Conservation (phyloP, 2,329 filamentous ascomycete genomes). For the Emmonsia crescens region DNA sequence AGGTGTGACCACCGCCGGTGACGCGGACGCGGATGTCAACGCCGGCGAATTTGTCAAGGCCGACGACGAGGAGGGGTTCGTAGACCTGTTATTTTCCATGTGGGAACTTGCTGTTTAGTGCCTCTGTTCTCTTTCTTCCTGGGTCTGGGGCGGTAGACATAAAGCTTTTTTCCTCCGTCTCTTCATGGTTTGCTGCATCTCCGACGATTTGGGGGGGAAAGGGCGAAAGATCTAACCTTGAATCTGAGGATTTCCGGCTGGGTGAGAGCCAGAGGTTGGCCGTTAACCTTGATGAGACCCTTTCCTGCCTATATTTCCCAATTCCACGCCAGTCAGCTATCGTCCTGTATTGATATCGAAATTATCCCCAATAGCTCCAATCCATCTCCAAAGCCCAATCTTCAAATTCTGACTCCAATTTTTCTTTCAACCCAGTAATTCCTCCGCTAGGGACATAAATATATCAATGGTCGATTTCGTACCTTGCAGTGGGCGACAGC, state of each 20-base stretch:
- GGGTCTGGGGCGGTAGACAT: background rate
- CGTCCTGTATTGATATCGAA: slow-evolving; percentile 1
- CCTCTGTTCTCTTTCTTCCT: slow-evolving; percentile 1
- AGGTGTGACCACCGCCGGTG: slow-evolving; percentile 92
- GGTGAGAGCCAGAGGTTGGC: slow-evolving; percentile 84
- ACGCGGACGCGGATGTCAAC: slow-evolving; percentile 98
- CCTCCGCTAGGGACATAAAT: background rate
- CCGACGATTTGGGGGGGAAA: background rate
- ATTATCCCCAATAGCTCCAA: background rate
- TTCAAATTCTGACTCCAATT: background rate
- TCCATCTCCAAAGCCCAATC: background rate
- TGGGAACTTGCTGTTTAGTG: background rate
- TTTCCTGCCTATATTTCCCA: slow-evolving; percentile 50
- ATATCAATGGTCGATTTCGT: slow-evolving; percentile 25
- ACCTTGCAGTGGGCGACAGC: slow-evolving; percentile 91
- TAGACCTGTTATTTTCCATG: slow-evolving; percentile 56
- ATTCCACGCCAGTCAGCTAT: background rate
- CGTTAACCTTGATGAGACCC: slow-evolving; percentile 98
- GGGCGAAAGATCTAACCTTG: slow-evolving; percentile 55
- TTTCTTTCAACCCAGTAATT: slow-evolving; percentile 5
- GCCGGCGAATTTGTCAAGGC: slow-evolving; percentile 90
- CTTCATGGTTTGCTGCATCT: background rate
- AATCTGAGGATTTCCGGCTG: slow-evolving; percentile 96
- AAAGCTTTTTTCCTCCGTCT: background rate
- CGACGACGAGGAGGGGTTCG: slow-evolving; percentile 94